These are phyloP conservation scores for Colletotrichum noveboracense DNA, from an alignment of 2,329 filamentous ascomycete genomes.

Conservation along the genomic window DNA sequence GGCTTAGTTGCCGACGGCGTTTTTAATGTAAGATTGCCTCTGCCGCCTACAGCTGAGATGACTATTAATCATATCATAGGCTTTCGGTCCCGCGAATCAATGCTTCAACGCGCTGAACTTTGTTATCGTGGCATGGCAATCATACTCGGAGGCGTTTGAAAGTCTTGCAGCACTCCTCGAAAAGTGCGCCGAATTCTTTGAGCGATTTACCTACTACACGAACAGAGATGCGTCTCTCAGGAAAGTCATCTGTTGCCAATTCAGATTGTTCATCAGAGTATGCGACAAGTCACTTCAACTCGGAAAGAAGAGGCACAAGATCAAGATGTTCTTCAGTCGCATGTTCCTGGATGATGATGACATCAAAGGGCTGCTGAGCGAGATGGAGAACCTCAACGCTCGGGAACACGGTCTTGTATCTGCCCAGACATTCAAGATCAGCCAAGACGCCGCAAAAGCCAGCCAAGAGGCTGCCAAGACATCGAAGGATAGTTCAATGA, in stretches of 20 bases:
- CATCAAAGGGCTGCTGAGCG: conserved; percentile 33
- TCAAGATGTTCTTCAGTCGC: conserved; percentile 35
- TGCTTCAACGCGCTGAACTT: conserved; percentile 41
- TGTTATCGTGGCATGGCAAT: conserved; percentile 38
- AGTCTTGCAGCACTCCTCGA: conserved; percentile 35
- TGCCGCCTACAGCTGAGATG: neutral
- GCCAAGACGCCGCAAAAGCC: conserved; percentile 31
- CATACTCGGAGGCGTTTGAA: conserved; percentile 38
- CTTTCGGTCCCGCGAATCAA: conserved; percentile 36
- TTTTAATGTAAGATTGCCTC: conserved; percentile 23
- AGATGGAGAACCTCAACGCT: conserved; percentile 36
- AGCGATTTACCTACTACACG: conserved; percentile 35
- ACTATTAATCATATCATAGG: conserved; percentile 20
- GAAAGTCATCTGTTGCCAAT: conserved; percentile 36
- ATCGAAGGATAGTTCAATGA: neutral
- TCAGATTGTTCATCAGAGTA: conserved; percentile 39
- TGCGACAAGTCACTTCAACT: conserved; percentile 36
- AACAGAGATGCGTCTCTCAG: conserved; percentile 36
- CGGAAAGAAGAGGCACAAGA: conserved; percentile 31
- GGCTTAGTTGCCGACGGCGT: conserved; percentile 35
- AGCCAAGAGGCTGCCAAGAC: neutral
- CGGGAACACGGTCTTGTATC: conserved; percentile 36
- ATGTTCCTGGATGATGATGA: conserved; percentile 40
- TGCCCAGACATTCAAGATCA: conserved; percentile 37
- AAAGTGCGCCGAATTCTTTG: conserved; percentile 38